Percentiles rank a stretch among this genome's conserved stretches.
phyloP scores from a whole-genome alignment of 345 rosid genomes.

The Arabidopsis thaliana region TAIR10.1 NC_003070.9:3161501-3162000 shows the following conservation, averaged over 20 bases:
- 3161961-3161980: conserved; percentile 22
- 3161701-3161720: not conserved
- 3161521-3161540: conserved; percentile 99
- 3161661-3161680: conserved; percentile 17
- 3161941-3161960: conserved; percentile 24
- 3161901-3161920: conserved; percentile 23
- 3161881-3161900: conserved; percentile 39
- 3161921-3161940: conserved; percentile 15
- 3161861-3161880: conserved; percentile 30
- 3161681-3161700: conserved; percentile 8
- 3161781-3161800: not conserved
- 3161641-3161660: conserved; percentile 11
- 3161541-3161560: conserved; percentile 97
- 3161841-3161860: not conserved
- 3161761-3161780: conserved; percentile 16
- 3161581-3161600: conserved; percentile 98
- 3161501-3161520: conserved; percentile 27
- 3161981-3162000: conserved; percentile 45
- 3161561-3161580: conserved; percentile 98
- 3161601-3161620: conserved; percentile 57
- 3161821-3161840: not conserved
- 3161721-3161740: conserved; percentile 7
- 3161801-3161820: not conserved
- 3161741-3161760: conserved; percentile 28
- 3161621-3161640: conserved; percentile 20